Percentiles rank a stretch among this genome's conserved stretches.
phyloP scores from a whole-genome alignment of 768 basidiomycete genomes.

The Steccherinum ochraceum region DNA sequence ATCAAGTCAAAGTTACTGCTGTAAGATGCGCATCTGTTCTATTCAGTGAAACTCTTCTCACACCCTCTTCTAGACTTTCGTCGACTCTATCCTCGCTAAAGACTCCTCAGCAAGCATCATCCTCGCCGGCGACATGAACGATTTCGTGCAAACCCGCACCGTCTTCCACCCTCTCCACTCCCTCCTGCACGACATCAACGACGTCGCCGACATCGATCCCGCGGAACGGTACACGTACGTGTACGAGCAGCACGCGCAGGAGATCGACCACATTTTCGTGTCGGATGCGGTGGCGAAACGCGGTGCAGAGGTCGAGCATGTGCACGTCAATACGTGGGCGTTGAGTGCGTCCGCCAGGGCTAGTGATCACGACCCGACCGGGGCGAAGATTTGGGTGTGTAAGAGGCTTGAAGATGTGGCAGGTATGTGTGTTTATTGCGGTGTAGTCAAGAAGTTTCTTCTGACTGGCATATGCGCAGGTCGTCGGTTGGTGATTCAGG shows the following conservation, averaged over 20 bases:
- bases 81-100: slow-evolving; percentile 34
- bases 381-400: slow-evolving; percentile 44
- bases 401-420: slow-evolving; percentile 14
- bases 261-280: slow-evolving; percentile 55
- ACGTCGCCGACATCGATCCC: slow-evolving; percentile 37
- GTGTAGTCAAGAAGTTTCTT: neutral
- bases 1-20: slow-evolving; percentile 44
- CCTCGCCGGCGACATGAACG: slow-evolving; percentile 59
- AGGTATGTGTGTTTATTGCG: slow-evolving; percentile 3
- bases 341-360: slow-evolving; percentile 32
- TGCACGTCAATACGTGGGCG: slow-evolving; percentile 59
- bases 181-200: slow-evolving; percentile 44
- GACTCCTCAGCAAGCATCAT: slow-evolving; percentile 43
- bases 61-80: slow-evolving; percentile 37
- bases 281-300: slow-evolving; percentile 36
- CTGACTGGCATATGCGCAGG: too few species aligned
- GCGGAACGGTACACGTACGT: slow-evolving; percentile 58
- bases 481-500: too few species aligned
- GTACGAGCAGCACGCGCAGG: slow-evolving; percentile 52
- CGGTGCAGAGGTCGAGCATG: slow-evolving; percentile 45
- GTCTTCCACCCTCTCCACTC: slow-evolving; percentile 39
- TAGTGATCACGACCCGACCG: slow-evolving; percentile 59
- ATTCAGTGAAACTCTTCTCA: neutral
- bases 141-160: slow-evolving; percentile 46
- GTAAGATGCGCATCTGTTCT: slow-evolving; percentile 37